Evolutionary conservation across 2,329 filamentous ascomycete genomes (phyloP), one percentile per base, ranked within the genome.

Genomic region (Orbilia oligospora): DNA sequence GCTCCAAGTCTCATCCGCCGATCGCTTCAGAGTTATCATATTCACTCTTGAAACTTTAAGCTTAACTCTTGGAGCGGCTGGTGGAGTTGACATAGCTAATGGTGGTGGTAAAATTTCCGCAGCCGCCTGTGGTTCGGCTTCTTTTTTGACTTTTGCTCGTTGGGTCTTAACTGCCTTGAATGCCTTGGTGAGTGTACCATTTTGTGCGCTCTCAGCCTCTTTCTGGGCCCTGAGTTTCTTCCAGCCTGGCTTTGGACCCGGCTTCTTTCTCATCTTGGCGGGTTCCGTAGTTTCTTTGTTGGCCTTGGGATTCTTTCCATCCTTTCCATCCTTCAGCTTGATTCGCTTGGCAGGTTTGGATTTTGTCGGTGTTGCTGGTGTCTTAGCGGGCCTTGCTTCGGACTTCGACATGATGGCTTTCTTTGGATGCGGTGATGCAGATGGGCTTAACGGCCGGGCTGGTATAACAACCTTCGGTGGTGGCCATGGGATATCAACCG

Each of bases 391-490:
- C 36, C 72, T 78, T 0, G 20, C 8, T 20, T 22, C 48, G 14
- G 53, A 3, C 41, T 78, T 78, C 10, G 64, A 51, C 8, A 72
- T 24, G 14, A 38, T 78, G 8, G 44, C 63, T 16, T 78, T 78
- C 63, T 78, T 78, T 5, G 75, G 68, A 51, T 78, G 75, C 6
- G 75, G 75, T 18, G 75, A 78, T 22, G 75, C 64, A 16, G 75
- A 78, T 12, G 75, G 75, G 22, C 75, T 78, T 20, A 78, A 46
- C 30, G 68, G 75, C 10, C 38, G 46, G n/a, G 33, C 5, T 20
- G 64, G 69, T 3, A 78, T 72, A n/a, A 56, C 53, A 49, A 72
- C 63, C 68, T 78, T 78, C 22, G 55, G 53, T 24, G 56, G 68
- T 22, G 75, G 75, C 75, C 75, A 78, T 12, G 75, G 63, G 1